Base-by-base conservation (phyloP, 805 yeast species). In the Candida maris region DNA sequence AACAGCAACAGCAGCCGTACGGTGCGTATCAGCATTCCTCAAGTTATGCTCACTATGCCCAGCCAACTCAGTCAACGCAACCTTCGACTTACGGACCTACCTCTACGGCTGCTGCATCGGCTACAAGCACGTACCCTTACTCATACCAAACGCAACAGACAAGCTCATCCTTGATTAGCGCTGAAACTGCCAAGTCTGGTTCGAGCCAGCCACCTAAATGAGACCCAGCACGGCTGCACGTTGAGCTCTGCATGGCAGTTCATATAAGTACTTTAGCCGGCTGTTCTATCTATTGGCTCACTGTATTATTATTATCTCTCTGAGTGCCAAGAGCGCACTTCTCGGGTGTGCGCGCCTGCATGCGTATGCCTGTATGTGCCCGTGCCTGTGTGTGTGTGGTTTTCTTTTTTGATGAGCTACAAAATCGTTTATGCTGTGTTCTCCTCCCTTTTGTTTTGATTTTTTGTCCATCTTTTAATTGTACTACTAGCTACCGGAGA, bases 1-100 rank as follows among this genome's bases (percentile, higher is more conserved):
- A n/a, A n/a, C n/a, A n/a, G n/a, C 42, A 36, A 27, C 42, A 37
- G 16, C 44, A 35, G 15, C 30, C 19, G 20, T 34, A 32, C 18
- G 24, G 34, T 5, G 14, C 18, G 23, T 34, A 34, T 22, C 38
- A 30, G 19, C 32, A 27, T 23, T 21, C 38, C 5, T 18, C 23
- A 26, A 19, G 33, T 4, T 34, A 30, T 27, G 30, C 38, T 5
- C 20, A 30, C 16, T 34, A 34, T 22, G 35, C 34, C 7, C 35
- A 26, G 8, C 40, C 26, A 19, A 38, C 36, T 14, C 48, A 39
- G 39, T 12, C 32, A 15, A 39, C 13, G 7, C 38, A 32, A 20
- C 45, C 30, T 31, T 29, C 27, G 6, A 10, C 28, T 7, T 39
- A 31, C 9, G 29, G 21, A 19, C 27, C 39, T 13, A 24, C 42